These are phyloP conservation scores for Chiua virens DNA, from an alignment of 768 basidiomycete genomes.

Conservation along the genomic window DNA sequence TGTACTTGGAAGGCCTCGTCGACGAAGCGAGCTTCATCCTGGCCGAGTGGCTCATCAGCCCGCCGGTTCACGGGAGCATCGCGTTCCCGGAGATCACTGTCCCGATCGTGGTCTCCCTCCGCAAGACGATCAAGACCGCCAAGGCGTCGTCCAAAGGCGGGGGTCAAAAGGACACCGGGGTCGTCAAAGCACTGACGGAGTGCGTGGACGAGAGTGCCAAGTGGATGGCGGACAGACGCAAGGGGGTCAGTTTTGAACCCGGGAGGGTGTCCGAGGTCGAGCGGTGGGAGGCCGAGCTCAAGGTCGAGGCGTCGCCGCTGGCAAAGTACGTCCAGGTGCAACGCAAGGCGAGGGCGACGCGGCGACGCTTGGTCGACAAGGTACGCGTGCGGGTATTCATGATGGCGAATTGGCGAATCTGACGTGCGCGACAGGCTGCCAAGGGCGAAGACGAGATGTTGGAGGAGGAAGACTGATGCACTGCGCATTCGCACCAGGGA, in stretches of 20 bases:
- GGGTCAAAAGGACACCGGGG: constrained; percentile 53
- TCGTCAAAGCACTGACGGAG: constrained; percentile 79
- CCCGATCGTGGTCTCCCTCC: constrained; percentile 71
- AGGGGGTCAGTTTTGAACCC: constrained; percentile 73
- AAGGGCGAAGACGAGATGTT: constrained; percentile 71
- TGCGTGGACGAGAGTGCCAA: constrained; percentile 80
- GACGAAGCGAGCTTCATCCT: constrained; percentile 82
- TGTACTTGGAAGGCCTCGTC: constrained; percentile 77
- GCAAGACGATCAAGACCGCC: constrained; percentile 68
- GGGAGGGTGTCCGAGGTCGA: constrained; percentile 66
- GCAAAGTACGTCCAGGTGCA: constrained; percentile 80
- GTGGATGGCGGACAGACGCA: constrained; percentile 76
- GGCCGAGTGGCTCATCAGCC: constrained; percentile 76
- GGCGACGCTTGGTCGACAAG: constrained; percentile 71
- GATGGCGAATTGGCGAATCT: constrained; percentile 7
- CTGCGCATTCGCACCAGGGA: background rate
- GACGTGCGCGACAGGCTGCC: constrained; percentile 50
- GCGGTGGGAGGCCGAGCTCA: constrained; percentile 66
- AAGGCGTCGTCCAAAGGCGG: constrained; percentile 39
- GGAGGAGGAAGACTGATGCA: constrained; percentile 35
- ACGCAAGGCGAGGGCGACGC: constrained; percentile 77
- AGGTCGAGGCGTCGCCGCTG: constrained; percentile 71
- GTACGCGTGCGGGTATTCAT: constrained; percentile 35
- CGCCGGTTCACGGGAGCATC: constrained; percentile 75
- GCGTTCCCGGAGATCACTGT: constrained; percentile 93